phyloP scores from a whole-genome alignment of 176 grass and related monocot genomes.

The Leersia perrieri region DNA sequence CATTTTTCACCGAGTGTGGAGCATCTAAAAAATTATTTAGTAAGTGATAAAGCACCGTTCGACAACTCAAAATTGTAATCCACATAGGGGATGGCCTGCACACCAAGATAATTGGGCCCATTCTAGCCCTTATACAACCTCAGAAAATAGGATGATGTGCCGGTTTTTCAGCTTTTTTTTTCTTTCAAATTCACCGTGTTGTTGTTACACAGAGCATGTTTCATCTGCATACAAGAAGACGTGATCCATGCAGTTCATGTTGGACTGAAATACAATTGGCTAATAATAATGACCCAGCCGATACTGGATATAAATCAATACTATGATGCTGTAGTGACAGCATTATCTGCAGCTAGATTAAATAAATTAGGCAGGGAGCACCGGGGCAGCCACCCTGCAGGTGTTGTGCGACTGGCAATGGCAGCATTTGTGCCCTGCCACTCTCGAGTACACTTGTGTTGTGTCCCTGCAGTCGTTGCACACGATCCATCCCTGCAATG shows the following conservation, averaged over 20 bases:
- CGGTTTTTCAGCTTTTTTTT: no score
- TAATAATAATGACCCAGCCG: neutral
- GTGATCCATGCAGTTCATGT: neutral
- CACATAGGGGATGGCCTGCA: neutral
- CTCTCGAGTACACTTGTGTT: constrained; percentile 56
- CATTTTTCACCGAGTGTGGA: no score
- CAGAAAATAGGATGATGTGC: neutral
- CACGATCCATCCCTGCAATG: constrained; percentile 72
- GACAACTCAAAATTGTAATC: no score
- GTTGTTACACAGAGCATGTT: neutral
- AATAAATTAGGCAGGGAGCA: constrained; percentile 24
- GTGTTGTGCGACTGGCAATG: constrained; percentile 86
- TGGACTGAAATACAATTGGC: constrained; percentile 17
- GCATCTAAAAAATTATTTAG: no score
- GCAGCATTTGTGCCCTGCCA: constrained; percentile 65
- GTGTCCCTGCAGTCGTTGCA: constrained; percentile 90
- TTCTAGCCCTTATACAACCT: neutral
- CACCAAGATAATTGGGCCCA: neutral
- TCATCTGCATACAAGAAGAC: neutral
- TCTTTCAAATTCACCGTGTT: neutral
- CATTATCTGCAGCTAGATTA: neutral
- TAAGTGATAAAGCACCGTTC: no score
- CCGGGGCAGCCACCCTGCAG: constrained; percentile 49
- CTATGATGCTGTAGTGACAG: neutral
- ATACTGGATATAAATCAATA: neutral